These are phyloP conservation scores for Pseudopithomyces maydicus DNA, from an alignment of 2,329 filamentous ascomycete genomes.

Conservation along the genomic window DNA sequence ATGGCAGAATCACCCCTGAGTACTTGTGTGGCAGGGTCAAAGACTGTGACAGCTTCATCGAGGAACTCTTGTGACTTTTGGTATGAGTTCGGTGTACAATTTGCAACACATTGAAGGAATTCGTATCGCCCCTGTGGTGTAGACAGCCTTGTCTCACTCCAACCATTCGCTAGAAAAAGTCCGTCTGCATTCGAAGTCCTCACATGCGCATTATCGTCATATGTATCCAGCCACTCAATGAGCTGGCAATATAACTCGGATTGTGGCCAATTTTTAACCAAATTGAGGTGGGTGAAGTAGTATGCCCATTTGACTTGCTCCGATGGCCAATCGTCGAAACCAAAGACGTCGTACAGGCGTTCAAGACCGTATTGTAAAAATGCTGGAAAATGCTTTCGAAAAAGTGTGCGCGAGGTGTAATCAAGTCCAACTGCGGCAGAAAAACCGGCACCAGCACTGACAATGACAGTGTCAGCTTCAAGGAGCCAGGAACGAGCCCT, in stretches of 20 bases:
- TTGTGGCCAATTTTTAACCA: conserved; percentile 30
- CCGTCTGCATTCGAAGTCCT: conserved; percentile 44
- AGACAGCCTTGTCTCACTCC: conserved; percentile 24
- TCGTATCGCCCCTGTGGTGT: conserved; percentile 41
- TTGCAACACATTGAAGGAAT: conserved; percentile 35
- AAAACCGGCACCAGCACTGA: conserved; percentile 42
- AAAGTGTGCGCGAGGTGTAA: conserved; percentile 38
- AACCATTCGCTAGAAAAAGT: conserved; percentile 36
- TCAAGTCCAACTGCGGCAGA: conserved; percentile 43
- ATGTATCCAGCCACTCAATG: conserved; percentile 18
- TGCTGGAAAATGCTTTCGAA: conserved; percentile 35
- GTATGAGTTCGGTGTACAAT: conserved; percentile 35
- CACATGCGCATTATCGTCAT: conserved; percentile 25
- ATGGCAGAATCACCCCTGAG: conserved; percentile 24
- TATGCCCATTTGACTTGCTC: conserved; percentile 40
- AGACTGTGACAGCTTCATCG: conserved; percentile 22
- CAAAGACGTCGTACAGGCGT: conserved; percentile 43
- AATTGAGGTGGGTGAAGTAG: conserved; percentile 38
- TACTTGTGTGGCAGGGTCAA: conserved; percentile 26
- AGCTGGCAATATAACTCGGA: conserved; percentile 26
- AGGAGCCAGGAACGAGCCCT: conserved; percentile 27
- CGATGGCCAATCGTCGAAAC: conserved; percentile 33
- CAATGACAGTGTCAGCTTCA: conserved; percentile 29
- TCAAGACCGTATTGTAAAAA: conserved; percentile 34
- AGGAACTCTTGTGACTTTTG: conserved; percentile 24